These are phyloP conservation scores for Candida sp. DNA, from an alignment of 1,139 yeast genomes.

Conservation along the genomic window DNA sequence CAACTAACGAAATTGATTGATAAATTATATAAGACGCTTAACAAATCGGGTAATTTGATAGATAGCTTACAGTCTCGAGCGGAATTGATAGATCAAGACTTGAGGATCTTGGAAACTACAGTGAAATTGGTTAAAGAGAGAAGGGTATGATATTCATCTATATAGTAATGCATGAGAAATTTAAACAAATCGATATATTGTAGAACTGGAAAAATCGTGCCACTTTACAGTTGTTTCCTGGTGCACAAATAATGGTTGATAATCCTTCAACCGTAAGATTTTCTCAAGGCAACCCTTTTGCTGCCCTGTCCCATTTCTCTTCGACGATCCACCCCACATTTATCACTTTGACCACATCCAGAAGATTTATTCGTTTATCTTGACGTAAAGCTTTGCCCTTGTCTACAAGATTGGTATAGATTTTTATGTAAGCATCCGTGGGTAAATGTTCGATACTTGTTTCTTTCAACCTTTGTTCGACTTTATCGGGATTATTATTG, in stretches of 20 bases:
- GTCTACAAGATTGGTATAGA: conserved; percentile 56
- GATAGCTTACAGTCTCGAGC: conserved; percentile 36
- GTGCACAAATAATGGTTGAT: too few species aligned
- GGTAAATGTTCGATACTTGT: conserved; percentile 38
- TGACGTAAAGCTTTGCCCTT: conserved; percentile 51
- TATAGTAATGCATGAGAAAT: conserved; percentile 7
- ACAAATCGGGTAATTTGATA: conserved; percentile 1
- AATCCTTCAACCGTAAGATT: too few species aligned
- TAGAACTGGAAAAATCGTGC: too few species aligned
- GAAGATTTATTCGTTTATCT: conserved; percentile 52
- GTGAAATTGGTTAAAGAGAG: conserved; percentile 14
- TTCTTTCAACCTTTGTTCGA: conserved; percentile 14
- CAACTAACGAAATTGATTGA: conserved; percentile 16
- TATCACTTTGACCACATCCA: conserved; percentile 56
- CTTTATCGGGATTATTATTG: conserved; percentile 12
- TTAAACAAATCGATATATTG: too few species aligned
- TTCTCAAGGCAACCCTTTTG: conserved; percentile 35
- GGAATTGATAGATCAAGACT: conserved; percentile 44
- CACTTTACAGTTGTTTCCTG: too few species aligned
- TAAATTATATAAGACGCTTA: conserved; percentile 13
- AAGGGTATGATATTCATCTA: conserved; percentile 5
- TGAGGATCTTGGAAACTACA: conserved; percentile 45
- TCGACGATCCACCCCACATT: conserved; percentile 70
- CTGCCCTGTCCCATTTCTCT: conserved; percentile 62
- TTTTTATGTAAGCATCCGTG: conserved; percentile 48